Evolutionary conservation across 1,284 basidiomycete species (phyloP), one percentile per base, ranked within the genome.

Genomic region (Irpex lacteus): DNA sequence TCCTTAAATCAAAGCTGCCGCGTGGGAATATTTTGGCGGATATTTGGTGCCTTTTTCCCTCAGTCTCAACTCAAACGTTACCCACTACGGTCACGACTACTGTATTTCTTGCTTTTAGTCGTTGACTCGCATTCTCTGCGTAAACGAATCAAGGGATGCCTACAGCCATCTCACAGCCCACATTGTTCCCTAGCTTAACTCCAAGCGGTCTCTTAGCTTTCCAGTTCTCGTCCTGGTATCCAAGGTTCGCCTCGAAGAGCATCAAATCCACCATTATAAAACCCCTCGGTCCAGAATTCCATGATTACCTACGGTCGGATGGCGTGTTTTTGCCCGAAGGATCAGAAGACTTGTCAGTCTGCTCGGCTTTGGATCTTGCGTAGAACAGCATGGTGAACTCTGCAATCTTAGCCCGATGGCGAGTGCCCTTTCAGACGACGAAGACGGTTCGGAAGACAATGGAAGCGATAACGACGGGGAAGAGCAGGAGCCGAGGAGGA

Each of bases 171-270:
- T 66, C 64, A 15, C 63, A 54, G 1, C 73, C 70, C 9, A 62
- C 68, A 0, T 69, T 82, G 34, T 90, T 91, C 71, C 90, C 90
- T 3, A 61, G 68, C 0, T 75, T 87, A 52, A 81, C 82, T 0
- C 74, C 74, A 7, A 71, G 78, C 13, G 82, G 89, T 72, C 80
- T 95, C 62, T 81, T 93, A 59, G 81, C 87, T 1, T 93, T 94
- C 70, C 91, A 95, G 67, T 95, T 96, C 71, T 95, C 93, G 2
- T 84, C 86, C 2, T 98, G 96, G 96, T 95, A 96, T 72, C 87
- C 92, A 1, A 75, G 74, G 5, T 96, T 95, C 74, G 81, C 87
- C 21, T 78, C 80, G 18, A 72, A 88, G 52, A 91, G 88, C 50
- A 90, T 95, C 67, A 92, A 89, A 72, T 91, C 94, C 0, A 92